Conservation (phyloP, 257 asterid genomes). For the Nyctanthes arbortristis region DNA sequence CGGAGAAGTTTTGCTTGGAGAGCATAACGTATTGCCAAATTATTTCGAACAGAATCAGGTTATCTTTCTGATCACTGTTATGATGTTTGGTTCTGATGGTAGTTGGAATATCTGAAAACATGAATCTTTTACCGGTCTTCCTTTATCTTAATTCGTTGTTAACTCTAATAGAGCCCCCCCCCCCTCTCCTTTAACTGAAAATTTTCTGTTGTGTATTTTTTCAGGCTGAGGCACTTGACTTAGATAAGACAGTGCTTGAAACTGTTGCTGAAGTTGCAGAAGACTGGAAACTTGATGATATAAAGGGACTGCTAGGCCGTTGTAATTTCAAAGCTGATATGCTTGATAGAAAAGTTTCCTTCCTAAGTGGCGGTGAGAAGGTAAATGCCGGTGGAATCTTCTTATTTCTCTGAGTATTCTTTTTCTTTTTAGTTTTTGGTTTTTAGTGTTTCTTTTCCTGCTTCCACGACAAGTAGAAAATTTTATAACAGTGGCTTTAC, state of each 20-base stretch:
- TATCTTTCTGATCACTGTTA: constrained; percentile 6
- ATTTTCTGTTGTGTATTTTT: constrained; percentile 9
- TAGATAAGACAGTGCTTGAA: constrained; percentile 59
- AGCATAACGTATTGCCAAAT: constrained; percentile 89
- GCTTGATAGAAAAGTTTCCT: neutral
- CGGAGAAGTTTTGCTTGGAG: constrained; percentile 87
- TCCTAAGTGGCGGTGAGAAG: constrained; percentile 4
- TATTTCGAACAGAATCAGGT: constrained; percentile 99
- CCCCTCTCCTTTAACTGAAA: constrained; percentile 8
- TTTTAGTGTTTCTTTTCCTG: constrained; percentile 64
- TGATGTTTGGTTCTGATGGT: neutral
- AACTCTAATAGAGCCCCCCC: neutral
- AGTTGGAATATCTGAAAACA: neutral
- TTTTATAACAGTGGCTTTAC: too few relatives aligned
- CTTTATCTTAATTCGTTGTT: neutral
- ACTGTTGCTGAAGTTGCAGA: constrained; percentile 97
- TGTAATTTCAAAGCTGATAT: constrained; percentile 31
- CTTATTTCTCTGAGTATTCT: neutral
- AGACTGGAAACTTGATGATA: constrained; percentile 94
- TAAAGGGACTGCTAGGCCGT: constrained; percentile 95
- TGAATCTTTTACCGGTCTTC: neutral
- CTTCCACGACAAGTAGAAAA: too few relatives aligned
- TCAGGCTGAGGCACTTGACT: constrained; percentile 98
- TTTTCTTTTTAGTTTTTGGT: constrained; percentile 79
- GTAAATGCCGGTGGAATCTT: neutral